These are phyloP conservation scores for Botryobasidium botryosum DNA, from an alignment of 768 basidiomycete species.

Conservation along the genomic window DNA sequence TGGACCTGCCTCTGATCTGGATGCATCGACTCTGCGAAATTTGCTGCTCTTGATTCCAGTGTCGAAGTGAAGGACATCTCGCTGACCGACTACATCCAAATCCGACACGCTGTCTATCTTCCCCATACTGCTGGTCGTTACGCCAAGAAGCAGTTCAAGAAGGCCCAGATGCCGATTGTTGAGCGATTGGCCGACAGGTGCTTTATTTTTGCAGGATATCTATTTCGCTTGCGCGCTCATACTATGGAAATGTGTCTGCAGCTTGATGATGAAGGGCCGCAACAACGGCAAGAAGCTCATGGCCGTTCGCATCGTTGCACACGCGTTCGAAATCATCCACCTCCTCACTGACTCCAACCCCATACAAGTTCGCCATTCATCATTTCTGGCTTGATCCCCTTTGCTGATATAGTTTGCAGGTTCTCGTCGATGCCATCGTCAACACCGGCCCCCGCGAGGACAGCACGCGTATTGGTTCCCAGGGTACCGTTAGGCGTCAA, in stretches of 20 bases:
- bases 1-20: background rate
- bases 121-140: conserved; percentile 99
- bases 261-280: conserved; percentile 99
- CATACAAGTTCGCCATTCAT: conserved; percentile 55
- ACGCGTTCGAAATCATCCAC: conserved; percentile 99
- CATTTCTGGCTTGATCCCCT: too few species aligned
- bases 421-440: conserved; percentile 95
- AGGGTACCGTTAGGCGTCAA: conserved; percentile 98
- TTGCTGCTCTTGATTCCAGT: conserved; percentile 25
- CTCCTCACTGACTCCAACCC: conserved; percentile 99
- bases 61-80: conserved; percentile 99
- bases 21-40: background rate
- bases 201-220: too few species aligned
- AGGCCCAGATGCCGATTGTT: conserved; percentile 99
- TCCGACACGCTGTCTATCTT: conserved; percentile 91
- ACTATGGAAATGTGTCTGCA: conserved; percentile 24
- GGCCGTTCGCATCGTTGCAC: conserved; percentile 96
- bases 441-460: conserved; percentile 99
- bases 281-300: conserved; percentile 99
- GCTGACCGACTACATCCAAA: conserved; percentile 97
- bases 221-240: too few species aligned
- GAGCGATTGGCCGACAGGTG: conserved; percentile 97
- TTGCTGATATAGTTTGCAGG: conserved; percentile 25
- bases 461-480: conserved; percentile 98
- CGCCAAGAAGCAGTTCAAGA: conserved; percentile 99